These are phyloP conservation scores for Chalciporus sp. DNA, from an alignment of 1,284 basidiomycete genomes.

Conservation along the genomic window DNA sequence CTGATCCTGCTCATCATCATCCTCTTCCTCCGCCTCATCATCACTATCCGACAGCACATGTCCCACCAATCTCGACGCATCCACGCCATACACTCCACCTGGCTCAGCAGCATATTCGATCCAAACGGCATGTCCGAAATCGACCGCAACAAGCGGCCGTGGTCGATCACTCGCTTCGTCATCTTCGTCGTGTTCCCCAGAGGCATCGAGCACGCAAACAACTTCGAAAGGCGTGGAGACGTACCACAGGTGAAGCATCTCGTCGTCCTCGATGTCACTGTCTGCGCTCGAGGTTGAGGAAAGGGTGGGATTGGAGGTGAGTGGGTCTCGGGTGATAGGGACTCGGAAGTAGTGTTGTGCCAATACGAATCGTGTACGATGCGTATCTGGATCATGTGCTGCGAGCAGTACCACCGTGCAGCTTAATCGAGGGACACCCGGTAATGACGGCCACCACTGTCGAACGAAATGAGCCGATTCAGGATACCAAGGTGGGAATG, in stretches of 20 bases:
- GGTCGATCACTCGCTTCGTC: slow-evolving; percentile 47
- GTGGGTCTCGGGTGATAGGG: slow-evolving; percentile 41
- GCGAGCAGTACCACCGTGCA: slow-evolving; percentile 73
- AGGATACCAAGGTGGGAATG: slow-evolving; percentile 64
- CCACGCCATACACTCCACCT: slow-evolving; percentile 31
- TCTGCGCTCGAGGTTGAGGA: neutral
- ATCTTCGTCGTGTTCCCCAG: slow-evolving; percentile 36
- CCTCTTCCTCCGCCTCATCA: slow-evolving; percentile 18
- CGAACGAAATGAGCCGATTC: slow-evolving; percentile 75
- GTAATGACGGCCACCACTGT: slow-evolving; percentile 75
- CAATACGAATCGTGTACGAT: slow-evolving; percentile 63
- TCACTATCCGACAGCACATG: slow-evolving; percentile 26
- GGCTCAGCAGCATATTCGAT: slow-evolving; percentile 57
- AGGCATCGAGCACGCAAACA: slow-evolving; percentile 59
- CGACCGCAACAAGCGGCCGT: slow-evolving; percentile 72
- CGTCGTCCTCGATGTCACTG: slow-evolving; percentile 40
- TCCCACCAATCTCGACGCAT: slow-evolving; percentile 27
- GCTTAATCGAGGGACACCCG: slow-evolving; percentile 60
- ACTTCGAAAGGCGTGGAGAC: slow-evolving; percentile 70
- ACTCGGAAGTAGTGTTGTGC: slow-evolving; percentile 76
- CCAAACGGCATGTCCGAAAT: slow-evolving; percentile 78
- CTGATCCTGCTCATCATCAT: slow-evolving; percentile 6
- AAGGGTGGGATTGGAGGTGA: slow-evolving; percentile 3
- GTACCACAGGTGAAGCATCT: slow-evolving; percentile 68
- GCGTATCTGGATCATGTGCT: slow-evolving; percentile 56